Conservation (phyloP, 192 early-diverging fungal genomes). For the Linnemannia zychae region DNA sequence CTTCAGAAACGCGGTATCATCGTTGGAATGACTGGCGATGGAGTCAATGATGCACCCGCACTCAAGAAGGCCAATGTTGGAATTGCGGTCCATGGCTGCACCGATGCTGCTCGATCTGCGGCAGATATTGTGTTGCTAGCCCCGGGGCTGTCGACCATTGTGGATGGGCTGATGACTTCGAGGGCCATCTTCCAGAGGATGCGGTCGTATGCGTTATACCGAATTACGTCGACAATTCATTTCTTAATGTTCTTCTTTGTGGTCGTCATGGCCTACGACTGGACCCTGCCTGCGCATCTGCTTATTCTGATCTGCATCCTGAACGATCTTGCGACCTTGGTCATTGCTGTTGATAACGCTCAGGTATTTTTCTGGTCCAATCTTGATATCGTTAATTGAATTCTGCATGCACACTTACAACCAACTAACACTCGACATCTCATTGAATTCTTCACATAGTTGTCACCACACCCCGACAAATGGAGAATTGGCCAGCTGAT, state of each 20-base stretch:
- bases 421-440: too few relatives aligned
- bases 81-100: conserved; percentile 96
- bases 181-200: conserved; percentile 97
- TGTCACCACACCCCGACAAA: conserved; percentile 92
- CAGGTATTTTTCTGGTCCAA: conserved; percentile 39
- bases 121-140: conserved; percentile 96
- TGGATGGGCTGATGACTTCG: conserved; percentile 90
- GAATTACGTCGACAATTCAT: conserved; percentile 97
- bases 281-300: conserved; percentile 83
- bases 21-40: conserved; percentile 97
- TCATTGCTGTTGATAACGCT: conserved; percentile 96
- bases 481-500: conserved; percentile 96
- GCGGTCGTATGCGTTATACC: conserved; percentile 93
- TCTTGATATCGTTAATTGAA: too few relatives aligned
- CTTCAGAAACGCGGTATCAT: conserved; percentile 87
- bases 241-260: conserved; percentile 98
- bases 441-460: conserved; percentile 28
- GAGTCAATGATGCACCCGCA: conserved; percentile 98
- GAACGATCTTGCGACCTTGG: conserved; percentile 92
- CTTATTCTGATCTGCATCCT: conserved; percentile 93
- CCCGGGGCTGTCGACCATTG: conserved; percentile 92
- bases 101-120: conserved; percentile 94
- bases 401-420: too few relatives aligned
- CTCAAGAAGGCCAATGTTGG: conserved; percentile 98
- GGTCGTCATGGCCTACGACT: conserved; percentile 85